These are phyloP conservation scores for Fusarium denticulatum DNA, from an alignment of 2,329 filamentous ascomycete genomes.

Conservation along the genomic window DNA sequence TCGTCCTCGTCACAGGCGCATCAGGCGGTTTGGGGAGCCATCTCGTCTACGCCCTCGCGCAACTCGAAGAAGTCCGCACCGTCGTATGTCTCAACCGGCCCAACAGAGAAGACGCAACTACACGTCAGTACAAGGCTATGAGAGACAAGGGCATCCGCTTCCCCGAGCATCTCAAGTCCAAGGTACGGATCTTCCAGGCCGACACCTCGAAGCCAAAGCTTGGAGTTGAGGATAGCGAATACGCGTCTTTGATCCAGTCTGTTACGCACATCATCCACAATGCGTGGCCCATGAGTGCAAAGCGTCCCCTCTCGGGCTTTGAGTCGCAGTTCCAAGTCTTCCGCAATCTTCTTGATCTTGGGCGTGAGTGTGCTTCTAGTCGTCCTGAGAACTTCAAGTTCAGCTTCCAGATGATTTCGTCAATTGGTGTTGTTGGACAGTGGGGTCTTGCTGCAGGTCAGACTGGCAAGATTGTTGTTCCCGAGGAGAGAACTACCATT, in stretches of 20 bases:
- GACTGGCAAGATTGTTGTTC: conserved; percentile 22
- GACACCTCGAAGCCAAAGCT: conserved; percentile 15
- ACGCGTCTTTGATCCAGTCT: background rate
- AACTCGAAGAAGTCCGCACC: conserved; percentile 9
- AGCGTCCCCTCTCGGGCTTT: conserved; percentile 26
- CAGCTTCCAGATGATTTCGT: conserved; percentile 29
- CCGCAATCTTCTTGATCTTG: conserved; percentile 23
- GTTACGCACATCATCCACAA: conserved; percentile 33
- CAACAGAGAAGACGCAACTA: background rate
- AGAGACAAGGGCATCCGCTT: conserved; percentile 29
- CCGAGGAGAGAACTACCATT: conserved; percentile 14
- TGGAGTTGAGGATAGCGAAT: background rate
- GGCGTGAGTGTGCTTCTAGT: background rate
- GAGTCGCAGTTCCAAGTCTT: conserved; percentile 36
- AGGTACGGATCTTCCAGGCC: conserved; percentile 4
- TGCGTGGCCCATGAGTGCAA: conserved; percentile 39
- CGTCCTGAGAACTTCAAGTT: conserved; percentile 22
- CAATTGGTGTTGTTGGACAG: conserved; percentile 21
- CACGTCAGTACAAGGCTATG: conserved; percentile 23
- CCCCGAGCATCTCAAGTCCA: conserved; percentile 8
- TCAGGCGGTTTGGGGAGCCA: conserved; percentile 21
- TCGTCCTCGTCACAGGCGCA: conserved; percentile 12
- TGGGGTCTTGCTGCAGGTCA: conserved; percentile 13
- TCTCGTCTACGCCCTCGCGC: conserved; percentile 21
- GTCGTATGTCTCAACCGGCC: conserved; percentile 21